Conservation (phyloP, 2,329 filamentous ascomycete genomes). For the Celoporthe dispersa region DNA sequence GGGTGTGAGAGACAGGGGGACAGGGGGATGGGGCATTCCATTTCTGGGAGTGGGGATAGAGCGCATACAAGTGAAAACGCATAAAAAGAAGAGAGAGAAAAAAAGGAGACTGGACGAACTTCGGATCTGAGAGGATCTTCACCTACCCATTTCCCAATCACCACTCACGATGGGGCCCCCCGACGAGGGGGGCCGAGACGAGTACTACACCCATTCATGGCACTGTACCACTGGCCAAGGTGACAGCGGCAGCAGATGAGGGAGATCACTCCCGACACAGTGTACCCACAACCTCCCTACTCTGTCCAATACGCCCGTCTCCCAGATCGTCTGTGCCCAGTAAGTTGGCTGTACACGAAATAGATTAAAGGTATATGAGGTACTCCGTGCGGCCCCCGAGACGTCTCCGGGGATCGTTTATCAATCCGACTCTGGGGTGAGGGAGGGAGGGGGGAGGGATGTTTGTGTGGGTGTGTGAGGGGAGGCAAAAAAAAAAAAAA, state of each 20-base stretch:
- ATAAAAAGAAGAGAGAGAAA: neutral
- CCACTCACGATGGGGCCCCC: neutral
- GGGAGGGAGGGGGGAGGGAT: neutral
- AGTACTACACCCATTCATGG: neutral
- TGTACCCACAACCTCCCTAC: conserved; percentile 1
- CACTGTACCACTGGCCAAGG: neutral
- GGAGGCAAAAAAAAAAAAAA: neutral
- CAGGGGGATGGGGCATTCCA: conserved; percentile 22
- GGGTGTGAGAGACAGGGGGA: conserved; percentile 19
- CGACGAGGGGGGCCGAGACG: neutral
- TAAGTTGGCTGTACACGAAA: conserved; percentile 22
- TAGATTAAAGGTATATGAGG: conserved; percentile 26
- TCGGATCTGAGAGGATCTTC: conserved; percentile 18
- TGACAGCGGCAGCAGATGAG: neutral
- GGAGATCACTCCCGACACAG: neutral
- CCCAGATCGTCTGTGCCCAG: neutral
- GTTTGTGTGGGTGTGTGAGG: neutral
- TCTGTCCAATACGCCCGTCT: neutral
- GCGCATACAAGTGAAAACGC: neutral
- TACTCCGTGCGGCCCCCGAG: conserved; percentile 7
- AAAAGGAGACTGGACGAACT: conserved; percentile 24
- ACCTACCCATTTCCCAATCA: conserved; percentile 3
- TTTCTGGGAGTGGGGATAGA: conserved; percentile 27
- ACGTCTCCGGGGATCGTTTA: conserved; percentile 9
- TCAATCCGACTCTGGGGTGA: neutral